These are phyloP conservation scores for Populus simonii DNA, from an alignment of 345 rosid species.

Conservation along the genomic window DNA sequence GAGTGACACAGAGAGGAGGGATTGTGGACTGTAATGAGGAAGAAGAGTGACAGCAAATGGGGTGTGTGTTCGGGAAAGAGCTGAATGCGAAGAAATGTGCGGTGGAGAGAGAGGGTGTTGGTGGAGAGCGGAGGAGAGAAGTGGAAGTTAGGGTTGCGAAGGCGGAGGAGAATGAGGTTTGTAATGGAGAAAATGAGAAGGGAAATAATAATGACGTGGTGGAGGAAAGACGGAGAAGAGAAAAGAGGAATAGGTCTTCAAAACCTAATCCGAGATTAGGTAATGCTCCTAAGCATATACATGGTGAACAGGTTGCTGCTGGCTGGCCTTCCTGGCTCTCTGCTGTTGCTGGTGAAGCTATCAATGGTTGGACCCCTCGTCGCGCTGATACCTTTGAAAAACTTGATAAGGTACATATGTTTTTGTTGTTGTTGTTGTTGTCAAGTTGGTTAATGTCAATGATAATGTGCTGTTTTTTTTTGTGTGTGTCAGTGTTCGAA, in stretches of 20 bases:
- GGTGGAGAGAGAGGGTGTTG: conserved; percentile 8
- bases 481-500: background rate
- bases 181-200: background rate
- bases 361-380: conserved; percentile 33
- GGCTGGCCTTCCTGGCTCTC: conserved; percentile 38
- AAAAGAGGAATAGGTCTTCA: conserved; percentile 19
- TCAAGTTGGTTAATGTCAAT: no score
- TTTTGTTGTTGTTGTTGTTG: background rate
- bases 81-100: conserved; percentile 8
- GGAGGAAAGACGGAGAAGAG: conserved; percentile 1
- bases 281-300: conserved; percentile 28
- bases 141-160: conserved; percentile 19
- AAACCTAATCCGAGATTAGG: conserved; percentile 30
- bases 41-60: conserved; percentile 22
- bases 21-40: background rate
- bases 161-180: conserved; percentile 15
- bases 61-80: conserved; percentile 34
- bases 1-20: conserved; percentile 2
- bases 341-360: conserved; percentile 34
- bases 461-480: no score
- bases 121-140: conserved; percentile 14
- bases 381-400: conserved; percentile 33
- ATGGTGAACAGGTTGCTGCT: conserved; percentile 34
- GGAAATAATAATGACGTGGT: background rate
- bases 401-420: conserved; percentile 22